These are phyloP conservation scores for Amanita thiersii DNA, from an alignment of 768 basidiomycete genomes.

Conservation along the genomic window DNA sequence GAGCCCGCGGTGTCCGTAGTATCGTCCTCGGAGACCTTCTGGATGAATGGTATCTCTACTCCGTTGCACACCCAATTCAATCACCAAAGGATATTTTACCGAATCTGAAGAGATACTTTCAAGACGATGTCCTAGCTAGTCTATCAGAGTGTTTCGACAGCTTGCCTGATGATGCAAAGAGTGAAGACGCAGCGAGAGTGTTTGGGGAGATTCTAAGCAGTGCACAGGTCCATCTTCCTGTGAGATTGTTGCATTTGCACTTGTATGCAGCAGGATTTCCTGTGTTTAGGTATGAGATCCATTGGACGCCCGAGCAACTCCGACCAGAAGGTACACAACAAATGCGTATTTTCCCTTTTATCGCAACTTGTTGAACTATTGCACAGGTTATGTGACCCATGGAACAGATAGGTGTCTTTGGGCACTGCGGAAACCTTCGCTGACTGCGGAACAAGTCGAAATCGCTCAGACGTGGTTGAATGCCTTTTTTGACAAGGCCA, in stretches of 20 bases:
- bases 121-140: constrained; percentile 32
- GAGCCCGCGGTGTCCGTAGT: constrained; percentile 49
- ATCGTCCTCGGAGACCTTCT: constrained; percentile 61
- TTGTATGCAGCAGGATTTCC: constrained; percentile 49
- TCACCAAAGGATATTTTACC: constrained; percentile 41
- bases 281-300: constrained; percentile 58
- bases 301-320: constrained; percentile 58
- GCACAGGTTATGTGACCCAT: constrained; percentile 62
- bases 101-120: constrained; percentile 58
- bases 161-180: constrained; percentile 29
- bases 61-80: constrained; percentile 55
- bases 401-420: constrained; percentile 57
- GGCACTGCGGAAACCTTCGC: constrained; percentile 44
- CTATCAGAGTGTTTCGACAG: constrained; percentile 37
- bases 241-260: constrained; percentile 55
- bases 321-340: constrained; percentile 40
- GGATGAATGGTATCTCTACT: constrained; percentile 76
- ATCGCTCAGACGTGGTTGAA: constrained; percentile 50
- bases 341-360: background rate
- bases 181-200: constrained; percentile 33
- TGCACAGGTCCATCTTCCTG: constrained; percentile 62
- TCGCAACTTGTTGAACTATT: background rate
- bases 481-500: background rate
- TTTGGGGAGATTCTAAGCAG: constrained; percentile 56
- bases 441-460: constrained; percentile 35